A percentile compares a stretch with the other conserved stretches of the same genome.
phyloP scores from a whole-genome alignment of 2,329 filamentous ascomycete species.

The Helotiales sp. region DNA sequence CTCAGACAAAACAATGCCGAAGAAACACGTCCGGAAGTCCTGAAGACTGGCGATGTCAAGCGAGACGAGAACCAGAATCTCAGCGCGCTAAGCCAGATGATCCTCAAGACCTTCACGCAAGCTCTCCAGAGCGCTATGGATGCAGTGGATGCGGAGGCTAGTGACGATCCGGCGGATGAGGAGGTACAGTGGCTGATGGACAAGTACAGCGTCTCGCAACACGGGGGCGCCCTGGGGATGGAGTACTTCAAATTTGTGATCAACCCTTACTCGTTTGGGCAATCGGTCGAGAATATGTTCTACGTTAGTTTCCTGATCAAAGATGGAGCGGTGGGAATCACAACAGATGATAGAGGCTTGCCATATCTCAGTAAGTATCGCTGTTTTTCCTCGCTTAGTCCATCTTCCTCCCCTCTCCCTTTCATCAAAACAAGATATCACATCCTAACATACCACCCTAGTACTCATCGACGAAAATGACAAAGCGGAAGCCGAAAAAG shows the following conservation, averaged over 20 bases:
- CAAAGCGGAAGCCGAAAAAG: conserved; percentile 43
- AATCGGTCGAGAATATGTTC: conserved; percentile 96
- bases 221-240: conserved; percentile 65
- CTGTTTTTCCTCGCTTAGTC: neutral
- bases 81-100: conserved; percentile 77
- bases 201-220: conserved; percentile 64
- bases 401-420: conserved; percentile 43
- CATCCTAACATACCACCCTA: conserved; percentile 19
- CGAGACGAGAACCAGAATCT: conserved; percentile 80
- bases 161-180: conserved; percentile 53
- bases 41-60: conserved; percentile 73
- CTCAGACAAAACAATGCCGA: conserved; percentile 71
- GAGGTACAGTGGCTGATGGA: conserved; percentile 62
- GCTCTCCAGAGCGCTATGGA: neutral
- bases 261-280: conserved; percentile 88
- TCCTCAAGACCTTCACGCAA: conserved; percentile 51
- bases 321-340: conserved; percentile 79
- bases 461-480: conserved; percentile 23
- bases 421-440: conserved; percentile 28
- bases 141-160: conserved; percentile 47
- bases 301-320: conserved; percentile 94
- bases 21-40: conserved; percentile 78
- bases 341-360: conserved; percentile 72
- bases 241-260: conserved; percentile 86
- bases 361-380: conserved; percentile 76